Base-by-base conservation (phyloP, 257 asterid species). In the Nicotiana tabacum region DNA sequence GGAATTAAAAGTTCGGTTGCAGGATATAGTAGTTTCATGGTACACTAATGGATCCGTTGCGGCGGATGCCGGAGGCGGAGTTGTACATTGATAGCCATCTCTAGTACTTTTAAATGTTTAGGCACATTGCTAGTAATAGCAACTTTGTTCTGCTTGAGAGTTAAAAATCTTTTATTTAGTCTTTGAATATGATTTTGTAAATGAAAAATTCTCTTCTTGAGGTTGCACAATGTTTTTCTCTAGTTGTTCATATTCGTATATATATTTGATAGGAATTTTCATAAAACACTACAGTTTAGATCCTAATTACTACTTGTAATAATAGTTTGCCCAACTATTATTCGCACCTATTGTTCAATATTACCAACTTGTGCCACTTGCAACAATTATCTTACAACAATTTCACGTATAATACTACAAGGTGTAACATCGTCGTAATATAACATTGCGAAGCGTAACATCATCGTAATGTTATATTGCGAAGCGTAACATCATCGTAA, bases 1-100 rank as follows among this genome's bases (percentile, higher is more conserved):
- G 21, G 94, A 91, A 2, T 37, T 92, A 83, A 92, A 87, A 82
- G 55, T 67, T 13, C 90, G 93, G 86, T 89, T 94, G n/a, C 87
- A 80, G 37, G 92, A 86, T 27, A 86, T 88, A 72, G 93, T 83
- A 72, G 83, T 86, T 18, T 88, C 94, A 3, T 92, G 92, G 92
- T 85, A 87, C 53, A 80, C 69, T 30, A 84, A 77, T 81, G 90
- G 56, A 70, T 84, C 48, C 10, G 60, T 12, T 13, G 8, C 77
- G 16, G 33, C 6, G 13, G 18, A 53, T 11, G 58, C 58, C 58
- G 6, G 58, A 0, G 58, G 16, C 17, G 6, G 60, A 55, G 65
- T 18, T 58, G 65, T 58, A 58, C 27, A 58, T 6, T 58, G 11
- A 3, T 58, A 57, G 27, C 11, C 4, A 57, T 57, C 64, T 17